Base-by-base conservation (phyloP, 2,329 filamentous ascomycete genomes). In the Hypoxylon sp. region DNA sequence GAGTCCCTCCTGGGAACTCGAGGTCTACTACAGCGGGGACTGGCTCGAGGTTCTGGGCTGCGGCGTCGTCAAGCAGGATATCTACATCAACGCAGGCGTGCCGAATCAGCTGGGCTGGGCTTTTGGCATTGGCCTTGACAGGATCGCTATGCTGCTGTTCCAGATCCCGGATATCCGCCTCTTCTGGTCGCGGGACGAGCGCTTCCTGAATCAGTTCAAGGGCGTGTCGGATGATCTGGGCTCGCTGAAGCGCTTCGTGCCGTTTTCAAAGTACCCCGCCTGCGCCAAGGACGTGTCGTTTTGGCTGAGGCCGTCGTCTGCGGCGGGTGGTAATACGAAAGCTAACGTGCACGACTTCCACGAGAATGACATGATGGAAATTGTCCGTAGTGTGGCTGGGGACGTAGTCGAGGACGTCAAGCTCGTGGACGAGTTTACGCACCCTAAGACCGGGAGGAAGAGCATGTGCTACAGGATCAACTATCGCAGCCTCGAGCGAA, bases 21-120 rank as follows among this genome's bases (percentile, higher is more conserved):
- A 99, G 78, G 94, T 99, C 9, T 94, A 93, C 84, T 98, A 95
- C 88, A 91, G 92, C 73, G 94, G 93, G 31, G 92, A 97, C 78
- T 99, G 96, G 96, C 90, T 99, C 35, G 96, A 99, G 81, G 90
- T 98, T 3, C 87, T 99, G 1, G 96, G 96, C n/a, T 97, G 91
- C 74, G 96, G 96, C 37, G 89, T 99, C 37, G 91, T 96, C 46
- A 90, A 93, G 79, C 96, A 99, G 79, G 85, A 91, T 29, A 86
- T 99, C 37, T 88, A 96, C 68, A 88, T 88, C 79, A 90, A 92
- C 60, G 94, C 95, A 0, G 91, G 89, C 54, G 89, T 94, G 50
- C 89, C 92, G 3, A 83, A 88, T 61, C 90, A 93, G 76, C 81
- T 97, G 2, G 95, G 94, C 4, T 99, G 96, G 96, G 96, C 96